Percentiles rank a stretch among this genome's conserved stretches.
phyloP scores from a whole-genome alignment of 805 yeast genomes.

The Alloascoidea africana region DNA sequence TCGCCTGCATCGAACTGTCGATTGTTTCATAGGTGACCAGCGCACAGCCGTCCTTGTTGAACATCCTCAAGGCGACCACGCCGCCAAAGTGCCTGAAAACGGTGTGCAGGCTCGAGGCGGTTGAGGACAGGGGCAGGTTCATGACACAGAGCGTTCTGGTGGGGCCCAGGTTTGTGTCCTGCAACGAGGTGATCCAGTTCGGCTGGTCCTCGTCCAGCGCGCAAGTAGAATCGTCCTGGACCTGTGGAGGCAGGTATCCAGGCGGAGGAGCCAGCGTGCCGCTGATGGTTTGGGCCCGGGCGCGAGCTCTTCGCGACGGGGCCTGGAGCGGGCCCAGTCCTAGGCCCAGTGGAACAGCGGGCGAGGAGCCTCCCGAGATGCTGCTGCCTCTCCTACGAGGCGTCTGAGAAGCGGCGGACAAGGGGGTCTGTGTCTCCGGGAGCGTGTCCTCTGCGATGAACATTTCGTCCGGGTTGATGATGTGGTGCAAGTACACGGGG shows the following conservation, averaged over 20 bases:
- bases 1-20: slow-evolving; percentile 1
- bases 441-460: neutral
- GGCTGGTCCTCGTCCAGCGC: neutral
- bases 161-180: slow-evolving; percentile 2
- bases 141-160: neutral
- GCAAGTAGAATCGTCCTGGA: neutral
- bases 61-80: neutral
- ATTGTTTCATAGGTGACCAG: slow-evolving; percentile 1
- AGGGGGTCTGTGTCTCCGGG: neutral
- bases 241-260: too few relatives aligned
- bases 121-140: neutral
- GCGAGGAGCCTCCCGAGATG: neutral
- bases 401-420: neutral
- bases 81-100: neutral
- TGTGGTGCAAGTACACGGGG: neutral
- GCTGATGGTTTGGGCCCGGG: slow-evolving; percentile 2
- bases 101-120: neutral
- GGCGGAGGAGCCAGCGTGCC: neutral
- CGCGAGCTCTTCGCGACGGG: neutral
- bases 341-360: neutral
- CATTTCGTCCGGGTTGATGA: neutral
- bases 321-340: too few relatives aligned
- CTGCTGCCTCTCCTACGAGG: neutral
- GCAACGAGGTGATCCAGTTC: neutral
- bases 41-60: slow-evolving; percentile 1